Evolutionary conservation across 768 basidiomycete species (phyloP).

Genomic region (Trametes cinnabarina): DNA sequence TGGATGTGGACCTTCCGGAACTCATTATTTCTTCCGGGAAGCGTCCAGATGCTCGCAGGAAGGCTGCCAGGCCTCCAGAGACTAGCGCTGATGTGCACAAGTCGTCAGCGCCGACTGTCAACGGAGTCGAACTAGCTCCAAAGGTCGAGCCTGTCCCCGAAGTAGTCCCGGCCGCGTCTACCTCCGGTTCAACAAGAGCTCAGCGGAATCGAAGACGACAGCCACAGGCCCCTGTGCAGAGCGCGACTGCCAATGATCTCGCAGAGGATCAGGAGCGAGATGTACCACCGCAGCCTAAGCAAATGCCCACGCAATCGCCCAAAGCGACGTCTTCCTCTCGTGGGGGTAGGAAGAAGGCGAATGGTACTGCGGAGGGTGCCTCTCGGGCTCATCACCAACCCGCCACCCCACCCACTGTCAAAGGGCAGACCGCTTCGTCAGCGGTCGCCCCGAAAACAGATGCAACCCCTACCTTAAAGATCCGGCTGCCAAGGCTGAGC

Average conservation of each 20-base stretch:
- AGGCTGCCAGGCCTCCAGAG: conserved; percentile 12
- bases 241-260: background rate
- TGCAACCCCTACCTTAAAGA: conserved; percentile 30
- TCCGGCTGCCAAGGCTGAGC: conserved; percentile 28
- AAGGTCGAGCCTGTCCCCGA: background rate
- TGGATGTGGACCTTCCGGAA: conserved; percentile 10
- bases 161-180: background rate
- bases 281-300: background rate
- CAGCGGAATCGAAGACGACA: conserved; percentile 9
- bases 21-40: conserved; percentile 14
- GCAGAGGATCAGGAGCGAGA: background rate
- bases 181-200: background rate
- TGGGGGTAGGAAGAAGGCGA: conserved; percentile 6
- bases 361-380: background rate
- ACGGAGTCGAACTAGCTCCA: background rate
- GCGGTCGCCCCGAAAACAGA: conserved; percentile 18
- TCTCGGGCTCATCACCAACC: background rate
- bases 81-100: background rate
- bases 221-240: background rate
- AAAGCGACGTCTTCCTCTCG: background rate
- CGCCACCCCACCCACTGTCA: conserved; percentile 4
- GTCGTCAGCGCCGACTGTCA: background rate
- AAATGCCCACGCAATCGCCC: background rate
- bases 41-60: conserved; percentile 15
- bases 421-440: conserved; percentile 19